Evolutionary conservation across 202 grass and related monocot species (phyloP).

Genomic region (Digitaria exilis): DNA sequence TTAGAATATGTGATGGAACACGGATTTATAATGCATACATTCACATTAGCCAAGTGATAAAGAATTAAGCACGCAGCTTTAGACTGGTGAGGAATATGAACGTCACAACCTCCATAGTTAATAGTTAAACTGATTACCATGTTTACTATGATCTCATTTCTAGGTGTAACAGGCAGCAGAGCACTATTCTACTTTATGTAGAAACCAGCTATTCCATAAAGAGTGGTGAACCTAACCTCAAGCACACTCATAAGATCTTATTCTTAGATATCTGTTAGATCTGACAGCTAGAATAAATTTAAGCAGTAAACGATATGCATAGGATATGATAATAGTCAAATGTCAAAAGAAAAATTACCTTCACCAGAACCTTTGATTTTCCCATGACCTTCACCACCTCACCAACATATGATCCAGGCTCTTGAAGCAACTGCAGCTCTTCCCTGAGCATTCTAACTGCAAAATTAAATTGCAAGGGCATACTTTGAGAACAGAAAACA

Average conservation of each 20-base stretch:
- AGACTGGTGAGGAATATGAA: not conserved
- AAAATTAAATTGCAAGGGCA: not conserved
- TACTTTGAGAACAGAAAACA: not conserved
- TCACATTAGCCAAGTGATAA: not conserved
- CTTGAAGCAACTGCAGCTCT: constrained; percentile 87
- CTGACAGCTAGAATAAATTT: not conserved
- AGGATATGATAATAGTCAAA: not conserved
- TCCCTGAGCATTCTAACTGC: constrained; percentile 88
- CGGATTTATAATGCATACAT: not conserved
- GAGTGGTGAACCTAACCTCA: not conserved
- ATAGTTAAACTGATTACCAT: too few relatives aligned
- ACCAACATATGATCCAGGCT: constrained; percentile 92
- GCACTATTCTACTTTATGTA: not conserved
- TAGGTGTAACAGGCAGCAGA: too few relatives aligned
- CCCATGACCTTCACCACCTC: constrained; percentile 99
- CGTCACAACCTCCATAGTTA: not conserved
- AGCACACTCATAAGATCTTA: not conserved
- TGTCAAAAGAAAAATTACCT: constrained; percentile 54
- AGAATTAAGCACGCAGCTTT: not conserved
- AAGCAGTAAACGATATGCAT: not conserved
- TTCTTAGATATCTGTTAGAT: not conserved
- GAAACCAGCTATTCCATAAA: not conserved
- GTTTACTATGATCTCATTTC: too few relatives aligned
- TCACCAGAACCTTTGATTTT: constrained; percentile 97
- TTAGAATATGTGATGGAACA: not conserved